Evolutionary conservation across 2,329 filamentous ascomycete genomes (phyloP), one percentile per base, ranked within the genome.

Genomic region (Tolypocladium ovalisporum): DNA sequence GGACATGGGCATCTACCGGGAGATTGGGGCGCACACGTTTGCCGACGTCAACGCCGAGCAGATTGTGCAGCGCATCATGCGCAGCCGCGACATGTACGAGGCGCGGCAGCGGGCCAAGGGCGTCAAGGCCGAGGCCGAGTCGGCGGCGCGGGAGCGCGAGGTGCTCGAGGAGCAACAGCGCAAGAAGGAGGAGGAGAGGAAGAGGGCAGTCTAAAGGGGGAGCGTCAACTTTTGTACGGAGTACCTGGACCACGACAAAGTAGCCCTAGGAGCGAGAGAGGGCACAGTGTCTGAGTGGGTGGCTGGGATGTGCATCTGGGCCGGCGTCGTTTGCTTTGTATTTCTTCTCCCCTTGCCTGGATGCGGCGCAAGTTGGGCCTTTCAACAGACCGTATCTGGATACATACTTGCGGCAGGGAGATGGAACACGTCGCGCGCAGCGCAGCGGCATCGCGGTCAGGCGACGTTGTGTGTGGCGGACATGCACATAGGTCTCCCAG

Each of bases 11-110:
- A 90, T 99, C 68, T 96, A 96, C 77, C 81, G 78, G 44, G 84
- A 96, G 69, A 86, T 96, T 47, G 82, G 82, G 13, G 72, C 77
- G 55, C 94, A 99, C 73, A 78, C 83, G 24, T 99, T 93, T 70
- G 82, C 89, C 62, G 81, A 91, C 60, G 91, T 97, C 62, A 97
- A 97, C 71, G 91, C 93, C 0, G 91, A 86, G 3, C 87, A 94
- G 64, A 97, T 99, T 64, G 92, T 99, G 53, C 83, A 88, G 63
- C 80, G 94, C 36, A 99, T 99, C 68, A 79, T 97, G 78, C 88
- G 86, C 71, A 92, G 90, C 66, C 81, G 92, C 37, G 87, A 87
- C 59, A 81, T 90, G 68, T 99, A 97, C 71, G 93, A 97, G 75
- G 94, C 90, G 66, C 80, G 94, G 59, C 94, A 99, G 76, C 80